Conservation (phyloP, 2,329 filamentous ascomycete genomes). For the Ophiostoma sp. region DNA sequence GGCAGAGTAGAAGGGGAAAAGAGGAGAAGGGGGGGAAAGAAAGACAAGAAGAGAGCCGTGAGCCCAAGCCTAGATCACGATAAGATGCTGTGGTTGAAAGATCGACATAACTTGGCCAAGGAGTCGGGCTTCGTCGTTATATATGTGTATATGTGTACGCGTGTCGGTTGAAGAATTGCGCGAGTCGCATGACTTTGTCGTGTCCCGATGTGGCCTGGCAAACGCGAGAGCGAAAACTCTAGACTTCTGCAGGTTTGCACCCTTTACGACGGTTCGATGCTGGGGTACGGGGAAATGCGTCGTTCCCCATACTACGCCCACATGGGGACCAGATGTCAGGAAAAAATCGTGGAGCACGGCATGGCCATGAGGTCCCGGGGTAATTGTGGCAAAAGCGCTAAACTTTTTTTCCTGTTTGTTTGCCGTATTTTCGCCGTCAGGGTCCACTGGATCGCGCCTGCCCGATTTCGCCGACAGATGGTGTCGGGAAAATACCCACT, state of each 20-base stretch:
- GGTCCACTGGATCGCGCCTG: background rate
- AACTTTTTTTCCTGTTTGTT: background rate
- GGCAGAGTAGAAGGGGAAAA: background rate
- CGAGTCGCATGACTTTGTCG: background rate
- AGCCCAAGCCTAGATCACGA: background rate
- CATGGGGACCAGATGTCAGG: conserved; percentile 23
- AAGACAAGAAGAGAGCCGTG: background rate
- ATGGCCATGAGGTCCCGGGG: background rate
- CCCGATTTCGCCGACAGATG: background rate
- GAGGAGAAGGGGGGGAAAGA: background rate
- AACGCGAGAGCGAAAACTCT: background rate
- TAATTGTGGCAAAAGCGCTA: background rate
- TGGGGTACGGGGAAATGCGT: conserved; percentile 6
- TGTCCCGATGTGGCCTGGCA: background rate
- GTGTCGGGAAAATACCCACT: background rate
- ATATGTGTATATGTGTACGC: background rate
- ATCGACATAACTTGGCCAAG: background rate
- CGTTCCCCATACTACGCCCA: background rate
- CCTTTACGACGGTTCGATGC: background rate
- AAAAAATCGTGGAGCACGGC: conserved; percentile 31
- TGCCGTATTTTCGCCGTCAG: background rate
- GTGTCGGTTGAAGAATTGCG: background rate
- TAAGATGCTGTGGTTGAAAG: background rate
- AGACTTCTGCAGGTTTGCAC: conserved; percentile 33
- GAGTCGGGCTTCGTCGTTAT: background rate